Conservation (phyloP, 257 asterid species). For the Craterostigma plantagineum region DNA sequence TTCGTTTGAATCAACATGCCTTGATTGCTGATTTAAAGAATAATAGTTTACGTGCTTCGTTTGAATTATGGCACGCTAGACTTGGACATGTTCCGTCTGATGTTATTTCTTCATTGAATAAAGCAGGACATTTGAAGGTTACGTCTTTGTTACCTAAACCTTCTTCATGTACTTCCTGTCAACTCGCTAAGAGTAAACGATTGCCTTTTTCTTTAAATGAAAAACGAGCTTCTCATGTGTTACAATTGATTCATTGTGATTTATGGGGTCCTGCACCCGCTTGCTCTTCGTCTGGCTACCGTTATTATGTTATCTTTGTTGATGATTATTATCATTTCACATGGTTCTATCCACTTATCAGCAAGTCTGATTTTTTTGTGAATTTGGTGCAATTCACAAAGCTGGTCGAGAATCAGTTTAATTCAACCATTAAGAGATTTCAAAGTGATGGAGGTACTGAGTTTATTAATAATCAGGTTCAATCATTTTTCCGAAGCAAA, state of each 20-base stretch:
- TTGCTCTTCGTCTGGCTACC: background rate
- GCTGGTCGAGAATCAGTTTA: constrained; percentile 2
- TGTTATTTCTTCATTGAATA: background rate
- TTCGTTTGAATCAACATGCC: too few relatives aligned
- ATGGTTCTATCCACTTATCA: constrained; percentile 2
- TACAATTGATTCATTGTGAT: constrained; percentile 10
- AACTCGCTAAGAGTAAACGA: constrained; percentile 4
- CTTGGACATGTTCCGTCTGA: background rate
- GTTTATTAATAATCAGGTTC: background rate
- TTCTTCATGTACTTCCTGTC: constrained; percentile 4
- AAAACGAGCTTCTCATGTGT: background rate
- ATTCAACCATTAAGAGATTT: background rate
- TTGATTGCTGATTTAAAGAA: background rate
- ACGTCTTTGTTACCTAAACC: constrained; percentile 2
- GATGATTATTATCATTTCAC: constrained; percentile 6
- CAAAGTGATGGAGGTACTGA: constrained; percentile 7
- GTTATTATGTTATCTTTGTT: constrained; percentile 6
- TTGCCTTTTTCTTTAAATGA: constrained; percentile 6
- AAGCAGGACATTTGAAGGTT: background rate
- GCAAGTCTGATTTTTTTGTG: constrained; percentile 4
- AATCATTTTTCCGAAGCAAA: background rate
- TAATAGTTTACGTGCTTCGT: background rate
- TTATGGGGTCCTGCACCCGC: constrained; percentile 11
- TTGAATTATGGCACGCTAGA: constrained; percentile 3
- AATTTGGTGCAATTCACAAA: background rate